Evolutionary conservation across 2,329 filamentous ascomycete genomes (phyloP), one percentile per base, ranked within the genome.

Genomic region (Geosmithia morbida): DNA sequence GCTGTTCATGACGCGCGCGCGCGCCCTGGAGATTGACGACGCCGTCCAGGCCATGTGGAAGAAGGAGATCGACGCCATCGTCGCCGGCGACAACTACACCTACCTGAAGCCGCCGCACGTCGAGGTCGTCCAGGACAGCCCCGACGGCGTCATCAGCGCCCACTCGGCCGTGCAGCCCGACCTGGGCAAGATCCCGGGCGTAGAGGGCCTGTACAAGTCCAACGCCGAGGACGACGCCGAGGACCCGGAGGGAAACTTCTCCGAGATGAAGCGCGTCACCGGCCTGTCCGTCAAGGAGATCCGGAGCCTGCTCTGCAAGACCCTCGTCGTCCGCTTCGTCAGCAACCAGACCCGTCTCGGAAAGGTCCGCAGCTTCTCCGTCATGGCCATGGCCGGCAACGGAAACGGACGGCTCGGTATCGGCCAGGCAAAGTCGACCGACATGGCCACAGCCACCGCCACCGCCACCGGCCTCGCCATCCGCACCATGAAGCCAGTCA

Each of bases 291-390:
- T 80, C 48, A 54, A 58, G 46, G 65, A 80, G 20, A 72, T 82
- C 54, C 53, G 72, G 44, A 54, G 59, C 5, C 60, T 94, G 50
- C 71, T 76, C 49, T 68, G 77, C 53, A 95, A 94, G 73, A 71
- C 75, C 44, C 67, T 98, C 44, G 84, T 94, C 44, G 59, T 61
- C 4, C 85, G 90, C 58, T 66, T 67, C 41, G 92, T 98, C 50
- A 72, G 78, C 53, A 97, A 98, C 67, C 90, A 97, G 74, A 97
- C 92, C 19, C 85, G 90, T 70, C 79, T 98, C 66, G 92, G 92
- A 61, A 98, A 97, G 74, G 83, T 98, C 50, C 74, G 75, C 55
- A 86, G 83, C 63, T 57, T 74, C 41, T 94, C 90, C 57, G 73
- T 79, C 56, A 68, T 97, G 51, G 81, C 81, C 41, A 81, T 96